A percentile compares a stretch with the other conserved stretches of the same genome.
phyloP scores from a whole-genome alignment of 2,329 filamentous ascomycete genomes.

The Hymenoscyphus occultus region DNA sequence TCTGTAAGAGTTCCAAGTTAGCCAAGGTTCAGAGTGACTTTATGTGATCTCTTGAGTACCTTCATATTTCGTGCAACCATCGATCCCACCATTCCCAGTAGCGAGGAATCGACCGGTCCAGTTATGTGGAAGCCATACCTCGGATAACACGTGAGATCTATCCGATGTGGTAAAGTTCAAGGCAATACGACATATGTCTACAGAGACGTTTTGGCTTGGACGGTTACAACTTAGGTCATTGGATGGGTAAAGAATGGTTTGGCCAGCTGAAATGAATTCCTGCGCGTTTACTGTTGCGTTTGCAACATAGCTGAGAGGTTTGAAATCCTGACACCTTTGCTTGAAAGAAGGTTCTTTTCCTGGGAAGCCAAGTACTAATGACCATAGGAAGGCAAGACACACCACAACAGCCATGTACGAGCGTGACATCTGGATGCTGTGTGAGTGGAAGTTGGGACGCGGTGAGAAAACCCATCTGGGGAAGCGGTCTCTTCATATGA shows the following conservation, averaged over 20 bases:
- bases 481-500: background rate
- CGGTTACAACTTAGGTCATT: slow-evolving; percentile 20
- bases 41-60: background rate
- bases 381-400: background rate
- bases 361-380: background rate
- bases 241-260: slow-evolving; percentile 14
- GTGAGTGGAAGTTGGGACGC: background rate
- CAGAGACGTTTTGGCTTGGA: slow-evolving; percentile 18
- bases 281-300: slow-evolving; percentile 16
- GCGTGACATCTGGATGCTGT: background rate
- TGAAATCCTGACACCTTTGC: slow-evolving; percentile 15
- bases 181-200: slow-evolving; percentile 25
- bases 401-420: background rate
- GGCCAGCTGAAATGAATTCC: slow-evolving; percentile 15
- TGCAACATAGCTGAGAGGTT: slow-evolving; percentile 16
- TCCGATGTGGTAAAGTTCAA: slow-evolving; percentile 20
- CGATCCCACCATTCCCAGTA: slow-evolving; percentile 34
- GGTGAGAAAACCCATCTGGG: background rate
- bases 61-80: slow-evolving; percentile 25
- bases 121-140: slow-evolving; percentile 34
- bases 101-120: slow-evolving; percentile 43
- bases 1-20: slow-evolving; percentile 19
- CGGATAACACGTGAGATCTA: slow-evolving; percentile 18
- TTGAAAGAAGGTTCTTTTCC: slow-evolving; percentile 1
- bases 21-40: background rate